Conservation (phyloP, 139 green algal species). For the Zygnema cylindricum region DNA sequence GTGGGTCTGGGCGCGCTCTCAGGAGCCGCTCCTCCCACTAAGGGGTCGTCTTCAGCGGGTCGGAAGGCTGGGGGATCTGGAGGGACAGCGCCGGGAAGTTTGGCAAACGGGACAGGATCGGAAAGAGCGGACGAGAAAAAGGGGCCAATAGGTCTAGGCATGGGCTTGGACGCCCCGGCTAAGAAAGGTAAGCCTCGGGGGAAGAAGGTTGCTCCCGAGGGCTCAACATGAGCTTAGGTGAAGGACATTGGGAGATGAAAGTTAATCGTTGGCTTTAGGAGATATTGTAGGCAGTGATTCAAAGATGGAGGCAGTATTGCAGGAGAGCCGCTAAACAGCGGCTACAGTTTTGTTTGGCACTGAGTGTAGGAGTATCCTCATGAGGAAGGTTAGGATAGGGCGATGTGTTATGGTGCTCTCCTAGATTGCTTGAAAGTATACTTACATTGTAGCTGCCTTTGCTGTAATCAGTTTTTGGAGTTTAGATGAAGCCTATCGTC, state of each 20-base stretch:
- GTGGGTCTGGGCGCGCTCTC: slow-evolving; percentile 25
- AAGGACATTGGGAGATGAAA: background rate
- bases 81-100: background rate
- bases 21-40: slow-evolving; percentile 23
- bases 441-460: background rate
- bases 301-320: background rate
- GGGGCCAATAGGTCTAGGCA: slow-evolving; percentile 10
- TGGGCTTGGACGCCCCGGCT: slow-evolving; percentile 10
- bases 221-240: background rate
- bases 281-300: background rate
- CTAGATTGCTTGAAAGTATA: background rate
- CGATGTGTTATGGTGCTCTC: background rate
- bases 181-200: slow-evolving; percentile 23
- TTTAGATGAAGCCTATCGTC: no score
- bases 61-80: background rate
- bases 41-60: background rate
- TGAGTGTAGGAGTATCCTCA: background rate
- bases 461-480: background rate
- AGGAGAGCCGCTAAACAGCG: background rate
- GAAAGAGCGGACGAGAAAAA: slow-evolving; percentile 12
- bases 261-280: background rate
- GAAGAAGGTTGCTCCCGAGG: slow-evolving; percentile 9
- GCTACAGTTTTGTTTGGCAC: background rate
- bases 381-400: background rate
- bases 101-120: background rate